Base-by-base conservation (phyloP, 352 stramenopile species). In the Phytophthora pluvialis region DNA sequence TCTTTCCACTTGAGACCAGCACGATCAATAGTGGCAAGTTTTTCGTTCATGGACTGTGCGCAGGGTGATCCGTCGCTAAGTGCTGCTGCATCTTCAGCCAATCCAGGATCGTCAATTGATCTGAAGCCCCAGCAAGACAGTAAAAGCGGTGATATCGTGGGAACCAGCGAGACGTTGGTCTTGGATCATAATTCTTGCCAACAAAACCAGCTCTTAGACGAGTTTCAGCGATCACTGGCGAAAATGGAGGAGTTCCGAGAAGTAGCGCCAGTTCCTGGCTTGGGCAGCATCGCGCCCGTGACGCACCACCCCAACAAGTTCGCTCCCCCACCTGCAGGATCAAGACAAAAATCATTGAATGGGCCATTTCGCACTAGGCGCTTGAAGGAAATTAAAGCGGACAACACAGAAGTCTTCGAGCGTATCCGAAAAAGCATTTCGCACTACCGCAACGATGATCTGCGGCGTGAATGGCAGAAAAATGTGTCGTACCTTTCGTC, bases 401-500 rank as follows among this genome's bases (percentile, higher is more conserved):
- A 88, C 60, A 94, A 91, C 31, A 48, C 59, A n/a, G 70, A 62
- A 43, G 61, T 88, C 21, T 80, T 85, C 18, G 72, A 84, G 11
- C 73, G 83, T 11, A 89, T 92, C 57, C 78, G 80, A 39, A 86
- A 89, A 60, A 90, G 64, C 40, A 57, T 64, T 2, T 70, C 83
- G 1, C 80, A 91, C 59, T 94, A 94, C 48, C 70, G 75, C 2
- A 88, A 86, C 8, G 76, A 86, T 38, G 55, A 80, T 9, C 51
- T 94, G 12, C 67, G 64, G 18, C 78, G 73, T 44, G 83, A 90
- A 21, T 91, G 83, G 81, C 63, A 81, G 16, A 84, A 90, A 50
- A 92, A 90, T 63, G 51, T 88, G 16, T 80, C 83, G 25, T 94
- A 91, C 32, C 60, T 94, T 29, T 74, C 78, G 16, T 88, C 85